Base-by-base conservation (phyloP, 2,329 filamentous ascomycete genomes). In the Rutstroemia sp. region DNA sequence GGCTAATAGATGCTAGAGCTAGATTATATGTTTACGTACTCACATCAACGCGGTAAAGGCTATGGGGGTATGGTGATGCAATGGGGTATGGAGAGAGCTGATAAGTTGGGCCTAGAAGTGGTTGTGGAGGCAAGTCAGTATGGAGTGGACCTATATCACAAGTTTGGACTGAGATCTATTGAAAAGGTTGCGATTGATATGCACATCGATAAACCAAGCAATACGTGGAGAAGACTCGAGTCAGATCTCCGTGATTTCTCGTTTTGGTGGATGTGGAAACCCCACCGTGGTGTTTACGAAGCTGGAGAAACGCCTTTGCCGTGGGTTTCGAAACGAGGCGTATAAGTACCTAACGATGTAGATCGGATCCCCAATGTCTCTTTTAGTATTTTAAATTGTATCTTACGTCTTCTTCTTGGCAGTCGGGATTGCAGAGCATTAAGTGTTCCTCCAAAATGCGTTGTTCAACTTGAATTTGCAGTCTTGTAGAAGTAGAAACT, bases 251-350 rank as follows among this genome's bases (percentile, higher is more conserved):
- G 14, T 16, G 30, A 16, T 6, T 14, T 34, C 5, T n/a, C 5
- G 27, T 25, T 34, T 1, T 38, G 42, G 46, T 55, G 53, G 53
- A 55, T 55, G 53, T 55, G 53, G 53, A 49, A 41, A 37, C 46
- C 45, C 3, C 48, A 44, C 4, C 8, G n/a, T 0, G 25, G 25
- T 7, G 18, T 45, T 34, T 34, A 45, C 34, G 39, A 30, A 14
- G 12, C 10, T 2, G 39, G 25, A 16, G 45, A 41, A 41, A 41
- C 10, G 5, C n/a, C n/a, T 16, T 41, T 41, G 10, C 38, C 38
- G n/a, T 41, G 38, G 38, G 25, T 27, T 27, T 4, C 25, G 7
- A 27, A 27, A 7, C 25, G 25, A 6, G 25, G 7, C 6, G 25
- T 7, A 27, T 27, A 5, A 27, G 7, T 27, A 27, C 7, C 2